A percentile compares a stretch with the other conserved stretches of the same genome.
phyloP scores from a whole-genome alignment of 2,329 filamentous ascomycete species.

The Tolypocladium paradoxum region DNA sequence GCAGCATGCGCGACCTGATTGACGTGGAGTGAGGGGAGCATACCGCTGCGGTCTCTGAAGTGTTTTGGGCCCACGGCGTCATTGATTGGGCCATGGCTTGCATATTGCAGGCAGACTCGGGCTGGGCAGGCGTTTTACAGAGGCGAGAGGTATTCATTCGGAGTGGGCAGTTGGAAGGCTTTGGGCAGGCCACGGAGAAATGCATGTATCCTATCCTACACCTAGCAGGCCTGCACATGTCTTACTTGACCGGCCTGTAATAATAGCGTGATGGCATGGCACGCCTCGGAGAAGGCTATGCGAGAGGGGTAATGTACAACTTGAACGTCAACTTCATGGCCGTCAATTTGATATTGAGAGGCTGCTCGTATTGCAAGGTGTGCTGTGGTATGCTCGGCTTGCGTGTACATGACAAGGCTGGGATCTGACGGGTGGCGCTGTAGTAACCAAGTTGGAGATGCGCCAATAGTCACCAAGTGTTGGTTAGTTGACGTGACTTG shows the following conservation, averaged over 20 bases:
- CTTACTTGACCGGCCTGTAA: background rate
- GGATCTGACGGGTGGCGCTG: too few species aligned
- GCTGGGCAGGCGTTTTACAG: background rate
- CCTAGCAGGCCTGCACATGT: background rate
- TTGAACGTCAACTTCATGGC: background rate
- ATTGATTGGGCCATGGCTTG: background rate
- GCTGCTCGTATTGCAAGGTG: too few species aligned
- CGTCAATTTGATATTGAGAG: background rate
- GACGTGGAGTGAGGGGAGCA: background rate
- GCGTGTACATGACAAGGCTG: too few species aligned
- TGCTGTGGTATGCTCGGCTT: too few species aligned
- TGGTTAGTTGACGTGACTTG: too few species aligned
- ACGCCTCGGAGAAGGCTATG: background rate
- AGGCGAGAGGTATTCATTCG: background rate
- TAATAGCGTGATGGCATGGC: background rate
- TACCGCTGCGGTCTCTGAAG: background rate
- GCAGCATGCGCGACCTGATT: conserved; percentile 21
- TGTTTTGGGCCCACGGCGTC: background rate
- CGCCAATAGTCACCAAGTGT: too few species aligned
- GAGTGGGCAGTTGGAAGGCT: background rate
- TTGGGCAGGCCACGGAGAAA: background rate
- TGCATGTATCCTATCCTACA: background rate
- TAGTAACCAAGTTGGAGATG: too few species aligned
- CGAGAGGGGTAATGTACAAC: background rate
- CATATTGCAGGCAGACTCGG: background rate